Base-by-base conservation (phyloP, 495 filamentous ascomycete species). In the Xylaria longipes region DNA sequence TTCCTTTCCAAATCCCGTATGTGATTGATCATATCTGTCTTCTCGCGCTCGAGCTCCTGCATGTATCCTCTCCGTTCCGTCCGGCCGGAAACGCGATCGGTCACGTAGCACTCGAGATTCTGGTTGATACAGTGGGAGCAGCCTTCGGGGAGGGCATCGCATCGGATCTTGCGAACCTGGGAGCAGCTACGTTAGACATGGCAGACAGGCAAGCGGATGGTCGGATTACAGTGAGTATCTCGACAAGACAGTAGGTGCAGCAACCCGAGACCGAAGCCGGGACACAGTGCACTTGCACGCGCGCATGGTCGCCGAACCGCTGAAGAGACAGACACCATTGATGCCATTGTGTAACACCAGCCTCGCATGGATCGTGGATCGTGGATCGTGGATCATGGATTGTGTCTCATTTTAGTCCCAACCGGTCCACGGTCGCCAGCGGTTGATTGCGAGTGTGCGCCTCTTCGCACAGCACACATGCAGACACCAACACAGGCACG, bases 81-180 rank as follows among this genome's bases (percentile, higher is more conserved):
- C 68, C 92, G 89, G 33, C 92, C 92, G n/a, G 93, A 95, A 73
- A 96, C 93, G 37, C 92, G 89, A 79, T 97, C 94, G 17, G 94
- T 97, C 12, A 94, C 92, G 75, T 88, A 88, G 80, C 94, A 97
- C 69, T 90, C 87, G 63, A 89, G 87, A 72, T 89, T 88, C 67
- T 89, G 89, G 77, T 90, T 88, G 71, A 88, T 81, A 80, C 94
- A 97, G 71, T 91, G 89, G 71, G 88, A 89, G 76, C 94, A 97
- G 56, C 93, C 93, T 60, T 89, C 88, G 37, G 87, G 84, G 35
- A 89, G 81, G 43, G 87, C 89, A 81, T 97, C 94, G 84, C 94
- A 97, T 70, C 90, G 88, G 65, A 96, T 94, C 80, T 95, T 95
- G 33, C 94, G 90, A 48, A 93, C 85, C 93, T 95, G 70, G 14